These are phyloP conservation scores for Candida taoyuanica DNA, from an alignment of 805 yeast species.

Conservation along the genomic window DNA sequence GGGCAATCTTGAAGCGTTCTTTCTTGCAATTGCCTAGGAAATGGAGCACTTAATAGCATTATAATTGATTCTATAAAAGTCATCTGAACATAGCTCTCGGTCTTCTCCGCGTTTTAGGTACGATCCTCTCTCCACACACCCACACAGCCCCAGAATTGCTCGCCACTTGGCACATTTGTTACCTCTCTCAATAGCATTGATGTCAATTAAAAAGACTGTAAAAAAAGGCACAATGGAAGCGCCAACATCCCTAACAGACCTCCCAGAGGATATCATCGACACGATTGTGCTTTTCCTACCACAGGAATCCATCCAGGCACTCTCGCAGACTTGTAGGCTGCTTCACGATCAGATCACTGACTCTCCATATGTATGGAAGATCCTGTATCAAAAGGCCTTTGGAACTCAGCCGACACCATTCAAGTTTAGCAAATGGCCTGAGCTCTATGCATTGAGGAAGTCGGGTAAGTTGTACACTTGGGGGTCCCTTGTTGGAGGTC, in stretches of 20 bases:
- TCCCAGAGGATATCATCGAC: constrained; percentile 33
- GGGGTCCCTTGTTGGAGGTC: constrained; percentile 41
- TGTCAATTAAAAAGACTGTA: too few relatives aligned
- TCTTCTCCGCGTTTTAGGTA: too few relatives aligned
- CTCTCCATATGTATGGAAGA: constrained; percentile 40
- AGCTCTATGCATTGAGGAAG: constrained; percentile 38
- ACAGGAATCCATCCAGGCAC: constrained; percentile 34
- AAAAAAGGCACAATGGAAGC: neutral
- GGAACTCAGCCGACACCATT: constrained; percentile 40
- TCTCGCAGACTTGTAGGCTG: constrained; percentile 37
- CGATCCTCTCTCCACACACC: neutral
- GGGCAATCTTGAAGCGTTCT: constrained; percentile 45
- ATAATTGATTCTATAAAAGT: neutral
- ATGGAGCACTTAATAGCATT: constrained; percentile 1
- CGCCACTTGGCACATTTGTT: constrained; percentile 3
- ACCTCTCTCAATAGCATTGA: too few relatives aligned
- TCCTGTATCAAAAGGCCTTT: constrained; percentile 41
- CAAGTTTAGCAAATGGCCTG: constrained; percentile 44
- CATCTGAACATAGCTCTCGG: too few relatives aligned
- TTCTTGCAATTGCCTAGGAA: constrained; percentile 22
- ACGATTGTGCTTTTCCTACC: constrained; percentile 26
- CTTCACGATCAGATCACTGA: constrained; percentile 33
- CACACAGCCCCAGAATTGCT: neutral
- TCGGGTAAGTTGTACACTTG: constrained; percentile 44
- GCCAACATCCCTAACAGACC: constrained; percentile 3